Evolutionary conservation across 2,329 filamentous ascomycete species (phyloP).

Genomic region (Beauveria sp.): DNA sequence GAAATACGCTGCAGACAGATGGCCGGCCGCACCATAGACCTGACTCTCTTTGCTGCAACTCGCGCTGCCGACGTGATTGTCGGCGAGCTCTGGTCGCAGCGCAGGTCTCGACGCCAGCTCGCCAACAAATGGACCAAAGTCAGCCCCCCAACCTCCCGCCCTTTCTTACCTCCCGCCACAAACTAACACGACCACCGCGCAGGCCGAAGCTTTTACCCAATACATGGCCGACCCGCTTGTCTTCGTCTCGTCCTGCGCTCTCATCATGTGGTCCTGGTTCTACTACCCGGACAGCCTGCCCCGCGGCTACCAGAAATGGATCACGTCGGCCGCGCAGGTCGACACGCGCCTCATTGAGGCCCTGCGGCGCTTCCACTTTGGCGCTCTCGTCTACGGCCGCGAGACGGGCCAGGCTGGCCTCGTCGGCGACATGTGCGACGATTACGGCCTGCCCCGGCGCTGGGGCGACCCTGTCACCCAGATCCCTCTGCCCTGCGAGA

Average conservation of each 20-base stretch:
- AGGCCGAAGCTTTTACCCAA: slow-evolving; percentile 28
- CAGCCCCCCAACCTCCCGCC: slow-evolving; percentile 14
- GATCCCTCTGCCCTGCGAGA: slow-evolving; percentile 70
- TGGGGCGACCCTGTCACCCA: slow-evolving; percentile 67
- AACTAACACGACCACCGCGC: slow-evolving; percentile 1
- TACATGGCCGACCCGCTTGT: slow-evolving; percentile 53
- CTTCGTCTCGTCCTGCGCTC: slow-evolving; percentile 63
- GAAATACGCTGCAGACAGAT: slow-evolving; percentile 17
- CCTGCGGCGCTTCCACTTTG: slow-evolving; percentile 57
- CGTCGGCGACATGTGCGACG: slow-evolving; percentile 62
- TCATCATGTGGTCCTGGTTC: slow-evolving; percentile 88
- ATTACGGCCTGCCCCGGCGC: slow-evolving; percentile 58
- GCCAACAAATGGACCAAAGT: slow-evolving; percentile 40
- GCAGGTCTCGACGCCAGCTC: slow-evolving; percentile 36
- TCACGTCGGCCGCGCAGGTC: slow-evolving; percentile 66
- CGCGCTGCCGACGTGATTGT: slow-evolving; percentile 66
- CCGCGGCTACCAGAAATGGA: slow-evolving; percentile 72
- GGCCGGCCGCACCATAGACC: slow-evolving; percentile 70
- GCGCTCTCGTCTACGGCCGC: slow-evolving; percentile 62
- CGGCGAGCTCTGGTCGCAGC: slow-evolving; percentile 55
- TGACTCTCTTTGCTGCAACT: slow-evolving; percentile 70
- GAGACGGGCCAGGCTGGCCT: slow-evolving; percentile 64
- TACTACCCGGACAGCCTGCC: slow-evolving; percentile 67
- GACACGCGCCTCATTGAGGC: slow-evolving; percentile 68
- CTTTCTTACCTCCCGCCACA: not conserved